Conservation (phyloP, 306 rosid species). For the Lathyrus sativus region DNA sequence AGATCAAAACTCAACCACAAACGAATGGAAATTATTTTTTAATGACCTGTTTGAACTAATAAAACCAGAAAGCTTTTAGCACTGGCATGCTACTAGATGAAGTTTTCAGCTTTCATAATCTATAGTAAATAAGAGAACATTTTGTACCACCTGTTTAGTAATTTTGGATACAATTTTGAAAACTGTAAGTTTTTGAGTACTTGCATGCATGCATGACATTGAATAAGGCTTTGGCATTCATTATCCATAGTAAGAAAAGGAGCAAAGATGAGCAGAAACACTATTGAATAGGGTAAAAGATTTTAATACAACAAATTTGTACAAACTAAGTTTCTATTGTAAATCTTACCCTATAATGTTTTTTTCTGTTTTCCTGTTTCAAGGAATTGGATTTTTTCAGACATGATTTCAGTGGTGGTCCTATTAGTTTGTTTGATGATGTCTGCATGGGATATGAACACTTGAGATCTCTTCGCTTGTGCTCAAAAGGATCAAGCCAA, state of each 20-base stretch:
- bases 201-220: too few relatives aligned
- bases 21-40: too few relatives aligned
- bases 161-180: too few relatives aligned
- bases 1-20: background rate
- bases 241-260: background rate
- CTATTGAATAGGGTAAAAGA: background rate
- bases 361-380: conserved; percentile 36
- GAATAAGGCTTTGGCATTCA: too few relatives aligned
- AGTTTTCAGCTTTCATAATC: background rate
- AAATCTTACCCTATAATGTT: conserved; percentile 45
- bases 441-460: conserved; percentile 19
- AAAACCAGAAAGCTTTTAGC: background rate
- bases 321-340: conserved; percentile 42
- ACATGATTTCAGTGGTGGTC: conserved; percentile 45
- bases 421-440: conserved; percentile 29
- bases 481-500: conserved; percentile 43
- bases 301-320: background rate
- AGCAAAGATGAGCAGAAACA: background rate
- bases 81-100: background rate
- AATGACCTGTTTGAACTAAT: background rate
- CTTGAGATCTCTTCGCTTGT: conserved; percentile 30
- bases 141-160: too few relatives aligned
- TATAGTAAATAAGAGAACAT: too few relatives aligned
- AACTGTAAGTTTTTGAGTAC: too few relatives aligned
- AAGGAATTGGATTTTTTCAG: conserved; percentile 36